Evolutionary conservation across 2,329 filamentous ascomycete genomes (phyloP).

Genomic region (Mycogone perniciosa): DNA sequence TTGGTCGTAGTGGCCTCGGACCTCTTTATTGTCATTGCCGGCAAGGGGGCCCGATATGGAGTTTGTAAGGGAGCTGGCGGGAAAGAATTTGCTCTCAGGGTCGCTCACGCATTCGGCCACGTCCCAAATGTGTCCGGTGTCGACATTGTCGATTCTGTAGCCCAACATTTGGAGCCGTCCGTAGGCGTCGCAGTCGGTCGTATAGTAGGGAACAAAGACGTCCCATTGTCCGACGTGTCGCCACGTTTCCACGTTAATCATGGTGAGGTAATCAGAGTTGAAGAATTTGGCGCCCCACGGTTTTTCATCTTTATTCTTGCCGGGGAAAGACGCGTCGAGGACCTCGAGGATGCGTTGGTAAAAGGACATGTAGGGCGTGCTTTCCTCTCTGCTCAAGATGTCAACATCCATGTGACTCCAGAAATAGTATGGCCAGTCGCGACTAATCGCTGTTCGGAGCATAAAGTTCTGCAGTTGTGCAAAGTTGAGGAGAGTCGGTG

Average conservation of each 20-base stretch:
- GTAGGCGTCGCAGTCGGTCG: conserved; percentile 7
- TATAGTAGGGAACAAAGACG: conserved; percentile 7
- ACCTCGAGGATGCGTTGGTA: conserved; percentile 4
- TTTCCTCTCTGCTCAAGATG: conserved; percentile 5
- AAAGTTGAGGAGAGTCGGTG: conserved; percentile 7
- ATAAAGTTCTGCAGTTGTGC: conserved; percentile 7
- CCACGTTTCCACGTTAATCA: conserved; percentile 8
- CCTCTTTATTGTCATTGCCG: neutral
- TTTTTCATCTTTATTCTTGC: conserved; percentile 5
- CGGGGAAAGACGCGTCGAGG: neutral
- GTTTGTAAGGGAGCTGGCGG: neutral
- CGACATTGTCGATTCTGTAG: conserved; percentile 1
- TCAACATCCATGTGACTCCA: conserved; percentile 11
- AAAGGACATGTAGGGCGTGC: conserved; percentile 2
- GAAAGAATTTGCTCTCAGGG: conserved; percentile 6
- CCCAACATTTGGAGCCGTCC: conserved; percentile 4
- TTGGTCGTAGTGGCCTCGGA: too few relatives aligned
- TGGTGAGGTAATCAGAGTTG: conserved; percentile 8
- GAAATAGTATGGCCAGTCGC: conserved; percentile 7
- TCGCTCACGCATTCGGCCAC: neutral
- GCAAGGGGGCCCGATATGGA: neutral
- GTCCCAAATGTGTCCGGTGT: conserved; percentile 6
- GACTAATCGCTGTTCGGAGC: conserved; percentile 1
- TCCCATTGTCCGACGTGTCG: conserved; percentile 6
- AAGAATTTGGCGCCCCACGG: conserved; percentile 10